A percentile compares a stretch with the other conserved stretches of the same genome.
Conservation (phyloP, 257 asterid genomes). For the Mentha longifolia region DNA sequence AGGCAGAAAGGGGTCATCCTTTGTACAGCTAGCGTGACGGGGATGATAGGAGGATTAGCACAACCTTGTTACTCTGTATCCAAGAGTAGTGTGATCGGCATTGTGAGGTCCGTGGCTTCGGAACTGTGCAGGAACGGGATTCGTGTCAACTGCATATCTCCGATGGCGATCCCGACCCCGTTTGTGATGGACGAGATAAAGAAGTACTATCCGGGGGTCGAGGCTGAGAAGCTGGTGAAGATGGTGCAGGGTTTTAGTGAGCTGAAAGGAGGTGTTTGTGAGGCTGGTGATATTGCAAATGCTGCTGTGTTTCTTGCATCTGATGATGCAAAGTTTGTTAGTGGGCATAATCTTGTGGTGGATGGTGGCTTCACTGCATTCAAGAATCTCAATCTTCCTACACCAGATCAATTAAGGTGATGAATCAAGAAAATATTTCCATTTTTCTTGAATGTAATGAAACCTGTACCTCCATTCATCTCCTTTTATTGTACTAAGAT, state of each 20-base stretch:
- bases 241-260: constrained; percentile 58
- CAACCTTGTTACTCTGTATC: constrained; percentile 78
- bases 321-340: constrained; percentile 49
- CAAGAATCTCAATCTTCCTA: constrained; percentile 42
- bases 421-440: too few species aligned
- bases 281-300: constrained; percentile 67
- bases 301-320: constrained; percentile 81
- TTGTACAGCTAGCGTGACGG: constrained; percentile 87
- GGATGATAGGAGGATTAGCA: constrained; percentile 74
- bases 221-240: constrained; percentile 44
- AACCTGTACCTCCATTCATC: too few species aligned
- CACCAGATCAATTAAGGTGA: constrained; percentile 33
- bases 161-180: constrained; percentile 78
- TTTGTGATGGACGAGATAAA: constrained; percentile 64
- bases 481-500: too few species aligned
- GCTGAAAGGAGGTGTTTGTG: constrained; percentile 67
- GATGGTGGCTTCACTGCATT: constrained; percentile 34
- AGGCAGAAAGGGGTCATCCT: constrained; percentile 60
- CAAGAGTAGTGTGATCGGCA: constrained; percentile 66
- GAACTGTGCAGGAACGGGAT: constrained; percentile 72
- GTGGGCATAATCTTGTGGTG: constrained; percentile 87
- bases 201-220: constrained; percentile 49
- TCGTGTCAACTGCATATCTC: constrained; percentile 80
- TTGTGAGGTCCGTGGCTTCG: constrained; percentile 64
- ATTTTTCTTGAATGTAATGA: too few species aligned